These are phyloP conservation scores for Boletus rubescentipes DNA, from an alignment of 768 basidiomycete genomes.

Conservation along the genomic window DNA sequence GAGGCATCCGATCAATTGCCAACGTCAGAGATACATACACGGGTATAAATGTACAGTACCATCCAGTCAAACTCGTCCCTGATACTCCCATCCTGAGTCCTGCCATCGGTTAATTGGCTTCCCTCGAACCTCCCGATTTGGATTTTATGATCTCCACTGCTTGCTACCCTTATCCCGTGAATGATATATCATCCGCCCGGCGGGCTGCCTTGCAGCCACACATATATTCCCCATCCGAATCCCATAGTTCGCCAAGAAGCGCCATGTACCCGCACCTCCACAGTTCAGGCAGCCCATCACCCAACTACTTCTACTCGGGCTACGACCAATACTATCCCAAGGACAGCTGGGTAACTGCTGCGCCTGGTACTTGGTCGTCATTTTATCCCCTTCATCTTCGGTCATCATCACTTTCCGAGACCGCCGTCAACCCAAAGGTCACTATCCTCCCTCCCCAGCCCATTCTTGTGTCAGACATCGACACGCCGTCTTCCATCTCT, in stretches of 20 bases:
- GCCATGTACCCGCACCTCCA: conserved; percentile 31
- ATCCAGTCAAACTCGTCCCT: conserved; percentile 24
- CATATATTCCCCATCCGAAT: conserved; percentile 33
- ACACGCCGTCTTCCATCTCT: conserved; percentile 33
- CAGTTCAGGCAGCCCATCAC: conserved; percentile 17
- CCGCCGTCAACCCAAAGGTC: conserved; percentile 29
- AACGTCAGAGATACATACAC: conserved; percentile 31
- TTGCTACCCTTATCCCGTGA: conserved; percentile 28
- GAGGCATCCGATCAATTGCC: conserved; percentile 32
- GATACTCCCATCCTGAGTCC: conserved; percentile 26
- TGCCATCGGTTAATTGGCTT: conserved; percentile 19
- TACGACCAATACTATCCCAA: conserved; percentile 26
- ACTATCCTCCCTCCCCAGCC: conserved; percentile 26
- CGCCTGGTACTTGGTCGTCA: conserved; percentile 22
- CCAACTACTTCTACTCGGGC: conserved; percentile 22
- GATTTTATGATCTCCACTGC: conserved; percentile 32
- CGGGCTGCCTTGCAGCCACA: conserved; percentile 25
- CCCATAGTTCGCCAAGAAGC: conserved; percentile 17
- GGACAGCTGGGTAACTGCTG: conserved; percentile 11
- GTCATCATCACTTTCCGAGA: conserved; percentile 16
- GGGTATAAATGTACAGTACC: conserved; percentile 32
- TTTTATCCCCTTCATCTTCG: conserved; percentile 14
- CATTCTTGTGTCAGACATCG: conserved; percentile 24
- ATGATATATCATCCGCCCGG: conserved; percentile 23
- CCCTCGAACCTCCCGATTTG: conserved; percentile 23